A percentile compares a stretch with the other conserved stretches of the same genome.
Evolutionary conservation across 257 asterid genomes (phyloP).

Genomic region (Przewalskia tangutica): DNA sequence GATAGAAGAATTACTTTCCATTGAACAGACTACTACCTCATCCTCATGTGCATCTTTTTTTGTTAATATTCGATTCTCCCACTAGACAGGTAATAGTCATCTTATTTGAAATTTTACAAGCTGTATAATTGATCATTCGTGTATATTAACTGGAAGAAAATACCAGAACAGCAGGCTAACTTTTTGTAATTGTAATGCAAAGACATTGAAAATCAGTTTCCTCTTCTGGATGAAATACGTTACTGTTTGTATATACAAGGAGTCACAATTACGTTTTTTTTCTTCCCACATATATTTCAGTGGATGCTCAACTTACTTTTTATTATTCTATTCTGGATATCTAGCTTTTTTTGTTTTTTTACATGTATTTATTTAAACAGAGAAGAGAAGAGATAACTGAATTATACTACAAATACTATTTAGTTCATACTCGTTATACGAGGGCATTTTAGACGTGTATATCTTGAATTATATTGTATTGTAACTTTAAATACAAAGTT

Average conservation of each 20-base stretch:
- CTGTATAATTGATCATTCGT: constrained; percentile 4
- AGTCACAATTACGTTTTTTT: neutral
- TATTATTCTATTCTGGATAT: neutral
- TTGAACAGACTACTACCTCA: constrained; percentile 3
- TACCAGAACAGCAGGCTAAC: neutral
- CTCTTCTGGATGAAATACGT: neutral
- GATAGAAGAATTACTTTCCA: constrained; percentile 40
- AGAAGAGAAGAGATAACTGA: too few species aligned
- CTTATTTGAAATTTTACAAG: neutral
- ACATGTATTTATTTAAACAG: neutral
- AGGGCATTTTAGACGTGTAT: too few species aligned
- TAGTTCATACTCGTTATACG: too few species aligned
- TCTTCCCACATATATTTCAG: neutral
- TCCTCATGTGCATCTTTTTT: neutral
- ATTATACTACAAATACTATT: too few species aligned
- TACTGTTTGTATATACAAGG: neutral
- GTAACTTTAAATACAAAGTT: too few species aligned
- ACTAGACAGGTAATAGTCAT: neutral
- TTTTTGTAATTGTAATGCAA: neutral
- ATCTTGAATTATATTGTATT: too few species aligned
- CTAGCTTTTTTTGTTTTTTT: too few species aligned
- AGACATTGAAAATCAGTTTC: neutral
- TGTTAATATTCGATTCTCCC: neutral
- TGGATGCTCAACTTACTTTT: neutral
- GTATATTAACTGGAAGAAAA: constrained; percentile 3